These are phyloP conservation scores for Penicillium antarcticum DNA, from an alignment of 495 filamentous ascomycete genomes.

Conservation along the genomic window DNA sequence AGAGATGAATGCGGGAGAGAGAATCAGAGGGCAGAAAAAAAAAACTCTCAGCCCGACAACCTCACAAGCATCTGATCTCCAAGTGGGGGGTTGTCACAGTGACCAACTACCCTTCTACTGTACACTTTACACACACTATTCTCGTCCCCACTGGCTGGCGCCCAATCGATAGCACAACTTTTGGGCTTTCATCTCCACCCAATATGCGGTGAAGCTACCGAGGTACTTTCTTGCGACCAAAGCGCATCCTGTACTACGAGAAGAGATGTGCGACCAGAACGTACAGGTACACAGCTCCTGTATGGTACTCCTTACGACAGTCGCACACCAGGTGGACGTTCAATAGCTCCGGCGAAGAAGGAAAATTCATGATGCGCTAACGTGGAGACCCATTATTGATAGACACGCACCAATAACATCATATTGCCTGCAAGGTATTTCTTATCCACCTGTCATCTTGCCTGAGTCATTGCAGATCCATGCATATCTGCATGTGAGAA, in stretches of 20 bases:
- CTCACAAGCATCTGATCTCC: neutral
- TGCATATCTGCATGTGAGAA: too few species aligned
- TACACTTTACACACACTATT: neutral
- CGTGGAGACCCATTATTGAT: neutral
- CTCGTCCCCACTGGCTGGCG: neutral
- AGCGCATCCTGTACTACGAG: neutral
- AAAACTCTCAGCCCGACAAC: slow-evolving; percentile 1
- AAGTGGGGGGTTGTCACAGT: slow-evolving; percentile 10
- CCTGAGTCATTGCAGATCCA: neutral
- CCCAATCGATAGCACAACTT: neutral
- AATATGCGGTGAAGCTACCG: slow-evolving; percentile 9
- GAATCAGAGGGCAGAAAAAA: neutral
- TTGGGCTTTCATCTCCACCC: slow-evolving; percentile 1
- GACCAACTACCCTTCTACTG: slow-evolving; percentile 3
- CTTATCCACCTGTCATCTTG: slow-evolving; percentile 7
- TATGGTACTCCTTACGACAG: too few species aligned
- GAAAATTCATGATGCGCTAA: neutral
- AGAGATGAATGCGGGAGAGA: neutral
- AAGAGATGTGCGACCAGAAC: neutral
- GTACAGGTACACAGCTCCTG: too few species aligned
- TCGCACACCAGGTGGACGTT: neutral
- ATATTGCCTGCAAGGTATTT: neutral
- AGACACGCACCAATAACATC: neutral
- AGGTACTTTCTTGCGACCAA: neutral
- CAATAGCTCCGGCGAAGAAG: neutral